phyloP scores from a whole-genome alignment of 169 alveolate species.

The Cyclospora cayetanensis region DNA sequence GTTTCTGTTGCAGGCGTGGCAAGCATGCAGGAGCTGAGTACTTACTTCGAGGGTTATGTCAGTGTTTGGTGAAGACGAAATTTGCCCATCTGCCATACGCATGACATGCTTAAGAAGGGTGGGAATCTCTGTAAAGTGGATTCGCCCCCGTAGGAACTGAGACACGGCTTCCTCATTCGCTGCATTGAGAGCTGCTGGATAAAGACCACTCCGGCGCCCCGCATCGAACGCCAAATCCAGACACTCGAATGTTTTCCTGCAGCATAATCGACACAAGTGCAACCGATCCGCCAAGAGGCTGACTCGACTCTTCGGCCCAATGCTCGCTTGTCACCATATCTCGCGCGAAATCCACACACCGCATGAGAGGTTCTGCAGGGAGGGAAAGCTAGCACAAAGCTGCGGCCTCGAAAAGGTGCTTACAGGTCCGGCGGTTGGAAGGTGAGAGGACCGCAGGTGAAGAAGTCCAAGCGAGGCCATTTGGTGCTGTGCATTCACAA shows the following conservation, averaged over 20 bases:
- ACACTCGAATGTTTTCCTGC: slow-evolving; percentile 83
- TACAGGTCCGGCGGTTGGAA: slow-evolving; percentile 55
- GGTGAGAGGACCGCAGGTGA: slow-evolving; percentile 18
- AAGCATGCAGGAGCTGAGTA: neutral
- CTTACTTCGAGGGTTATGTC: slow-evolving; percentile 61
- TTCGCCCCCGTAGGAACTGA: slow-evolving; percentile 76
- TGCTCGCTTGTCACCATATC: neutral
- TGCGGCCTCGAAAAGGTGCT: neutral
- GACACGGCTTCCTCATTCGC: slow-evolving; percentile 87
- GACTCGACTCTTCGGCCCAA: too few relatives aligned
- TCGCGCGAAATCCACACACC: neutral
- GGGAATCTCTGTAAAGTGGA: slow-evolving; percentile 77
- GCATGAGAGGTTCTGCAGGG: neutral
- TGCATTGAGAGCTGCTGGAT: slow-evolving; percentile 87
- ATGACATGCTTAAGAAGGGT: slow-evolving; percentile 72
- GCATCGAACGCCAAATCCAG: slow-evolving; percentile 84
- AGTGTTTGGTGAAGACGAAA: neutral
- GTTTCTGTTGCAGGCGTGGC: neutral
- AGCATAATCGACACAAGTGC: neutral
- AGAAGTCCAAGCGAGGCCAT: slow-evolving; percentile 42
- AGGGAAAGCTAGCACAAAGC: neutral
- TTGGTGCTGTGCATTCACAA: neutral
- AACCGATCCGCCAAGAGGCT: too few relatives aligned
- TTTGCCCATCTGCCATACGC: slow-evolving; percentile 5
- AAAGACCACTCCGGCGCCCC: slow-evolving; percentile 84